Evolutionary conservation across 306 rosid genomes (phyloP).

Genomic region (Calophaca sinica): DNA sequence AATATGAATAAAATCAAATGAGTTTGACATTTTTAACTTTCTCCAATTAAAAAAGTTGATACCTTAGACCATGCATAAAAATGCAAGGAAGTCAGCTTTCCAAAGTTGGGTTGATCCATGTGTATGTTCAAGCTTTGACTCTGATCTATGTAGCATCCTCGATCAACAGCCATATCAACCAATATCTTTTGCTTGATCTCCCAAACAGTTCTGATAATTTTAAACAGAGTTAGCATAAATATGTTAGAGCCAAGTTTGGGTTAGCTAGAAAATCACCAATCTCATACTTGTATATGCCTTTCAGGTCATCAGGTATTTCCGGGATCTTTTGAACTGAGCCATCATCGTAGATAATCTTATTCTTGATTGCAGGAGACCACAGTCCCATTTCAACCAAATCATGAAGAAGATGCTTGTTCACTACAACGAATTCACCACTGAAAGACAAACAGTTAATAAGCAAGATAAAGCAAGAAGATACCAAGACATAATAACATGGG

Average conservation of each 20-base stretch:
- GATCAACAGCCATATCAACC: slow-evolving; percentile 93
- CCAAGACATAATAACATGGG: neutral
- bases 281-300: slow-evolving; percentile 78
- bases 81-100: slow-evolving; percentile 88
- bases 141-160: slow-evolving; percentile 90
- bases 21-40: neutral
- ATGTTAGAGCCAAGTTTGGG: neutral
- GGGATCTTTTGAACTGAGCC: slow-evolving; percentile 77
- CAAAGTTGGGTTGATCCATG: slow-evolving; percentile 91
- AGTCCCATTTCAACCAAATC: slow-evolving; percentile 92
- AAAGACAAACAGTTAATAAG: slow-evolving; percentile 41
- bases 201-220: slow-evolving; percentile 82
- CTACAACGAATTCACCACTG: slow-evolving; percentile 96
- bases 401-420: slow-evolving; percentile 87
- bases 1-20: neutral
- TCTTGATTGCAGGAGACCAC: slow-evolving; percentile 83
- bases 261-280: slow-evolving; percentile 4
- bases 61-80: slow-evolving; percentile 96
- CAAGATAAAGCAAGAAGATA: neutral
- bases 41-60: neutral
- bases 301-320: slow-evolving; percentile 74
- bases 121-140: slow-evolving; percentile 94
- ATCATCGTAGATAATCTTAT: slow-evolving; percentile 69
- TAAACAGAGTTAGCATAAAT: slow-evolving; percentile 43
- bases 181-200: slow-evolving; percentile 91